phyloP scores from a whole-genome alignment of 768 basidiomycete species.

The Leccinum pellstonianum region DNA sequence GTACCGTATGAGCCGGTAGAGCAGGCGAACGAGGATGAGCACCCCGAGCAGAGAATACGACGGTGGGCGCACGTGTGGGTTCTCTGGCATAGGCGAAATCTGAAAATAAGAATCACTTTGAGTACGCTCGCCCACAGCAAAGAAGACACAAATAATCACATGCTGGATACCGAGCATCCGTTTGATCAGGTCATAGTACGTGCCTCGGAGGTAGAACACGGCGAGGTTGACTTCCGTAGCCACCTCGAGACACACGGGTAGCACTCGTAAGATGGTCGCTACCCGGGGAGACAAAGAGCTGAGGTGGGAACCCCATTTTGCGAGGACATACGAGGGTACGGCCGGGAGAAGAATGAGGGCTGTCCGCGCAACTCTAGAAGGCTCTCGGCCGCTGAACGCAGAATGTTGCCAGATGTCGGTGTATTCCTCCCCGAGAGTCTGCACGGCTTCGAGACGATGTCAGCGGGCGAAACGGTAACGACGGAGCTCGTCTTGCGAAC shows the following conservation, averaged over 20 bases:
- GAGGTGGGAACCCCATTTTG: conserved; percentile 45
- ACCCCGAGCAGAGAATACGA: conserved; percentile 86
- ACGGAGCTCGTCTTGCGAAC: conserved; percentile 38
- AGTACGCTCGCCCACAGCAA: background rate
- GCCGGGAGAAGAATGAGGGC: conserved; percentile 65
- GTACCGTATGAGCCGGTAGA: conserved; percentile 56
- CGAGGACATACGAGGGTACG: conserved; percentile 60
- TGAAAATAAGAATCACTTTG: conserved; percentile 29
- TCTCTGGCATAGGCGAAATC: conserved; percentile 72
- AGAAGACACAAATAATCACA: conserved; percentile 39
- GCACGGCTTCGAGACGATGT: conserved; percentile 49
- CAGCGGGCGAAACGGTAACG: conserved; percentile 4
- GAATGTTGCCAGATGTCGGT: conserved; percentile 81
- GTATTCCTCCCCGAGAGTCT: conserved; percentile 90
- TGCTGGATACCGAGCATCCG: conserved; percentile 67
- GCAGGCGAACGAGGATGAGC: conserved; percentile 61
- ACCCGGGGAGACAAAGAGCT: conserved; percentile 34
- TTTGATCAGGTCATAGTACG: conserved; percentile 73
- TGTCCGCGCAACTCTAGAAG: conserved; percentile 45
- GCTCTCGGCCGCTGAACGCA: conserved; percentile 37
- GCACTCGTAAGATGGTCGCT: conserved; percentile 28
- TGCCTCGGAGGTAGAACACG: conserved; percentile 74
- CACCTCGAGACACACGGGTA: conserved; percentile 57
- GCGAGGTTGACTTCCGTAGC: conserved; percentile 74
- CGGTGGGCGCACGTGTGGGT: conserved; percentile 72